Evolutionary conservation across 2,329 filamentous ascomycete species (phyloP).

Genomic region (Mycocentrospora acerina): DNA sequence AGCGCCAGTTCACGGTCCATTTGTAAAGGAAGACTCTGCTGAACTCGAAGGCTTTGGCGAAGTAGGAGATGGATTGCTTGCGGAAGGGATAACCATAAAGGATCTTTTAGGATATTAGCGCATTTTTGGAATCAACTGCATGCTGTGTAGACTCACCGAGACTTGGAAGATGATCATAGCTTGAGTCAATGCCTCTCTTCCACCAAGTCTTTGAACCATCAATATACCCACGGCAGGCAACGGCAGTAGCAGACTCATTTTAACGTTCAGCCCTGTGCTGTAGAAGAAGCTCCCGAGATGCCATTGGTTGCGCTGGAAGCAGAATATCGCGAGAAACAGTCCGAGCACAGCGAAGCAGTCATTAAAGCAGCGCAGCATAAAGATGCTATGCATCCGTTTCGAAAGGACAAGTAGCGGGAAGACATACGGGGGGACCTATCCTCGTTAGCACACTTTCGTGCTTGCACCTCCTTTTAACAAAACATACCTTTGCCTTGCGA

Average conservation of each 20-base stretch:
- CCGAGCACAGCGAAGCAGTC: conserved; percentile 86
- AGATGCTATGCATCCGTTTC: conserved; percentile 92
- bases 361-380: conserved; percentile 90
- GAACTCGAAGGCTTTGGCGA: conserved; percentile 84
- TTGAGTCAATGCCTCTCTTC: conserved; percentile 65
- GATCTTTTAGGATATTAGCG: conserved; percentile 40
- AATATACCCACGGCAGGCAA: conserved; percentile 79
- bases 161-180: conserved; percentile 72
- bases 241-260: conserved; percentile 87
- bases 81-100: conserved; percentile 67
- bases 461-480: neutral
- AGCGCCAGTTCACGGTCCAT: conserved; percentile 99
- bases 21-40: conserved; percentile 90
- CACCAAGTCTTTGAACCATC: conserved; percentile 71
- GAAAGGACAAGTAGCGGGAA: conserved; percentile 84
- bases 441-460: neutral
- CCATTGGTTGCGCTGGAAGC: conserved; percentile 75
- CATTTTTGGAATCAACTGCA: neutral
- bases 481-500: conserved; percentile 64
- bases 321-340: conserved; percentile 78
- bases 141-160: conserved; percentile 59
- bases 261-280: conserved; percentile 80
- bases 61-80: conserved; percentile 68
- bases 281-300: conserved; percentile 71
- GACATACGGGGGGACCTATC: conserved; percentile 78